Base-by-base conservation (phyloP, 2,329 filamentous ascomycete genomes). In the Myriosclerotinia curreyana region DNA sequence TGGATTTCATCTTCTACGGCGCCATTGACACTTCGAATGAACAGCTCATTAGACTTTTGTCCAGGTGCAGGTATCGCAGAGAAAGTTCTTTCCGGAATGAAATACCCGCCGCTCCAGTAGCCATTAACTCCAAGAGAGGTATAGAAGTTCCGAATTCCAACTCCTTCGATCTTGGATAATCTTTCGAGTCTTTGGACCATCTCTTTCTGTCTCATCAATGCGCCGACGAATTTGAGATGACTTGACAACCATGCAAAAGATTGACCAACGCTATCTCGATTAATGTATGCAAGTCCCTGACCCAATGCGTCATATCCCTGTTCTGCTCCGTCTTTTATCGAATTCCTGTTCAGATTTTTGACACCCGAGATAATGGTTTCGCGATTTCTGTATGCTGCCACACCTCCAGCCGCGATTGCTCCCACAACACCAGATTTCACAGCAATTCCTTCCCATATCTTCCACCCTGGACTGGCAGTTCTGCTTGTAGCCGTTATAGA, bases 191-290 rank as follows among this genome's bases (percentile, higher is more conserved):
- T 82, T 51, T 83, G 81, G 63, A 83, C 84, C 66, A 96, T 78
- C 71, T 95, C 90, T 42, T 88, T 86, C 20, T 86, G 85, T 61
- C 89, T 87, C 69, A 92, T 83, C 2, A 96, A 81, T 53, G 90
- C 88, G 0, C 91, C 91, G 1, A 96, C 89, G 71, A 96, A 96
- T 44, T 91, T 90, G 60, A 96, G 84, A 75, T 96, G 92, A 20
- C 89, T 90, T 0, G 88, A 86, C 5, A 93, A 85, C 87, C 91
- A 96, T 22, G 82, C 83, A 69, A 91, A 89, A 1, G 91, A 90
- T 62, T 86, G 82, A 2, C 86, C 86, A 2, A 85, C 82, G 50
- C 82, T 84, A 17, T 82, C 82, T 8, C 81, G 77, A 72, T 84
- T 85, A 72, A 85, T 78, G 67, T 85, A 85, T 14, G 82, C 82